A percentile compares a stretch with the other conserved stretches of the same genome.
Evolutionary conservation across 148 eudicot genomes (phyloP).

Genomic region (Spergularia marina): DNA sequence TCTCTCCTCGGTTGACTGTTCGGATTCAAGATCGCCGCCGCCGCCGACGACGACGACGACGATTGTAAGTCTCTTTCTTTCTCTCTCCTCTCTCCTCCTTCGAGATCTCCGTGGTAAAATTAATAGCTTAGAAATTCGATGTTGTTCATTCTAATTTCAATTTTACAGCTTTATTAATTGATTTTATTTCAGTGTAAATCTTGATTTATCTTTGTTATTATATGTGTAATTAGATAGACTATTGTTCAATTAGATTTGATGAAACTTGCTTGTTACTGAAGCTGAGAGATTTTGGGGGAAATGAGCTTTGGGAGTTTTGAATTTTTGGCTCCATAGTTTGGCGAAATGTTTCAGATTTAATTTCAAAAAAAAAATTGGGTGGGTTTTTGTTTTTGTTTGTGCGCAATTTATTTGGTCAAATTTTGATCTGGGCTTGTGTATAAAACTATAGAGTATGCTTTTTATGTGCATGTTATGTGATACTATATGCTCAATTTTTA

Average conservation of each 20-base stretch:
- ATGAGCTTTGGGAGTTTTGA: not conserved
- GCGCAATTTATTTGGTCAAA: not conserved
- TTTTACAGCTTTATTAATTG: not conserved
- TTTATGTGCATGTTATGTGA: not conserved
- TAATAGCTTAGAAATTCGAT: too few species aligned
- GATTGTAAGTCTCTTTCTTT: constrained; percentile 12
- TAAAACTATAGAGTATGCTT: not conserved
- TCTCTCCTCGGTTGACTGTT: not conserved
- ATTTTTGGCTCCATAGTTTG: constrained; percentile 15
- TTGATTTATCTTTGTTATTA: not conserved
- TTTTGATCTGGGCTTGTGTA: constrained; percentile 19
- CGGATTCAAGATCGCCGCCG: not conserved
- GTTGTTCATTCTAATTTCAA: not conserved
- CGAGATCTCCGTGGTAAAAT: not conserved
- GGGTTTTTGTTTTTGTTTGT: not conserved
- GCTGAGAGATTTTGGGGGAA: not conserved
- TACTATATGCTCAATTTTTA: not conserved
- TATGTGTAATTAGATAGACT: not conserved
- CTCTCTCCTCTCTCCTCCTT: not conserved
- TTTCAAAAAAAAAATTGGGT: not conserved
- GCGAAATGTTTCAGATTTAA: not conserved
- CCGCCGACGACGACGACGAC: too few species aligned
- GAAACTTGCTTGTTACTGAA: too few species aligned
- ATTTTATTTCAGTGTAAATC: not conserved
- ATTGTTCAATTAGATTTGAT: not conserved